Percentiles rank a stretch among this genome's conserved stretches.
Conservation (phyloP, 176 grass and related monocot genomes). For the Musa acuminata region DNA sequence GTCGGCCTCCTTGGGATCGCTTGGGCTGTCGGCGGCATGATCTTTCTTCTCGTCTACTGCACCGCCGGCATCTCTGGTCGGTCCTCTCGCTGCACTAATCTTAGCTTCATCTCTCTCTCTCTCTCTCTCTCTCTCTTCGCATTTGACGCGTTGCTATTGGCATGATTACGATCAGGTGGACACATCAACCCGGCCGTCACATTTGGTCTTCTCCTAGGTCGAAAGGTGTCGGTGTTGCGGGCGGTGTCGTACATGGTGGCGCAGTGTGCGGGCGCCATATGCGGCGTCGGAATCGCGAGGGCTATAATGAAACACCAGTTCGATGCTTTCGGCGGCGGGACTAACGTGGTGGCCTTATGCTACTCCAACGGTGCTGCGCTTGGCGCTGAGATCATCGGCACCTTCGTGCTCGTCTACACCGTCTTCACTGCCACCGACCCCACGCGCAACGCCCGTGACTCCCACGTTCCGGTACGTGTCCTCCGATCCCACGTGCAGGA, state of each 20-base stretch:
- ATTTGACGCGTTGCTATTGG: background rate
- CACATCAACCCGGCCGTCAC: constrained; percentile 97
- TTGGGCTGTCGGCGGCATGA: constrained; percentile 97
- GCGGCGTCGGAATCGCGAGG: constrained; percentile 42
- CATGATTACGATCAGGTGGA: constrained; percentile 25
- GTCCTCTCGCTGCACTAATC: constrained; percentile 16
- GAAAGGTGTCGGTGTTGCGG: constrained; percentile 81
- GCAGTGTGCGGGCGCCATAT: constrained; percentile 91
- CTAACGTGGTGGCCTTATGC: background rate
- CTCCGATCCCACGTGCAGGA: background rate
- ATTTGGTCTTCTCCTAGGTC: constrained; percentile 68
- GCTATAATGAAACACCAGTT: constrained; percentile 1
- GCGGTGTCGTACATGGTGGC: constrained; percentile 76
- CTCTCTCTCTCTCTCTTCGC: background rate
- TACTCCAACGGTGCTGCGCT: background rate
- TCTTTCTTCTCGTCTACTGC: constrained; percentile 97
- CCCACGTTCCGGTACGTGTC: background rate
- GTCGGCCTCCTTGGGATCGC: constrained; percentile 85
- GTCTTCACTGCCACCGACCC: too few species aligned
- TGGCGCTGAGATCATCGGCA: too few species aligned
- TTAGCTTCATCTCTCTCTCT: background rate
- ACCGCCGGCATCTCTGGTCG: constrained; percentile 66
- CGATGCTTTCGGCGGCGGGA: background rate
- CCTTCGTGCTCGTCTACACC: too few species aligned
- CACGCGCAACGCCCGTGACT: background rate